Percentiles rank a stretch among this genome's conserved stretches.
Evolutionary conservation across 1,284 basidiomycete genomes (phyloP).

Genomic region (Ustilago loliicola): DNA sequence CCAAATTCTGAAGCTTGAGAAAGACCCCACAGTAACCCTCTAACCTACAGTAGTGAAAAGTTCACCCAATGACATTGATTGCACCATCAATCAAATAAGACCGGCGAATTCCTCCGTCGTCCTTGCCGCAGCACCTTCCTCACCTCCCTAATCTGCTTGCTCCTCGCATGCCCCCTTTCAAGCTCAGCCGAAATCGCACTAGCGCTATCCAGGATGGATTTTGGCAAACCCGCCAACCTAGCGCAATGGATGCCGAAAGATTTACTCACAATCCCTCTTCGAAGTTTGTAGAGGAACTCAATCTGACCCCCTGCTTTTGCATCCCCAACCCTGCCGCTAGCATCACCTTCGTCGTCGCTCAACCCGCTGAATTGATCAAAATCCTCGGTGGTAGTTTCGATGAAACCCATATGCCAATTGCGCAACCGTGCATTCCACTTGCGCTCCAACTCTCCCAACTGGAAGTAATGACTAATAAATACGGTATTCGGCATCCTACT

Average conservation of each 20-base stretch:
- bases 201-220: slow-evolving; percentile 19
- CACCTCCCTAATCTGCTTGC: background rate
- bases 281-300: slow-evolving; percentile 66
- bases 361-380: background rate
- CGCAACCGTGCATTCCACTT: slow-evolving; percentile 17
- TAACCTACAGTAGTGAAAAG: no score
- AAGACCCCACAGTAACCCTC: no score
- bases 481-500: slow-evolving; percentile 35
- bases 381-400: slow-evolving; percentile 18
- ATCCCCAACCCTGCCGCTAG: background rate
- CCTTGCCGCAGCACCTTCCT: background rate
- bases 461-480: slow-evolving; percentile 67
- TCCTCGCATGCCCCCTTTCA: slow-evolving; percentile 1
- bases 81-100: no score
- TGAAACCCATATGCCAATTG: slow-evolving; percentile 63
- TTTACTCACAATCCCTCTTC: slow-evolving; percentile 49
- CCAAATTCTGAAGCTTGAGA: no score
- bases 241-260: slow-evolving; percentile 69
- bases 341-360: slow-evolving; percentile 1
- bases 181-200: slow-evolving; percentile 6
- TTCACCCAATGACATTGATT: no score
- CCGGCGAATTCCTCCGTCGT: no score
- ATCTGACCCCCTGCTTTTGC: slow-evolving; percentile 35
- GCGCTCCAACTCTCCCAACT: slow-evolving; percentile 42
- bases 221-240: slow-evolving; percentile 53